Evolutionary conservation across 805 yeast genomes (phyloP).

Genomic region (Candida ficus): DNA sequence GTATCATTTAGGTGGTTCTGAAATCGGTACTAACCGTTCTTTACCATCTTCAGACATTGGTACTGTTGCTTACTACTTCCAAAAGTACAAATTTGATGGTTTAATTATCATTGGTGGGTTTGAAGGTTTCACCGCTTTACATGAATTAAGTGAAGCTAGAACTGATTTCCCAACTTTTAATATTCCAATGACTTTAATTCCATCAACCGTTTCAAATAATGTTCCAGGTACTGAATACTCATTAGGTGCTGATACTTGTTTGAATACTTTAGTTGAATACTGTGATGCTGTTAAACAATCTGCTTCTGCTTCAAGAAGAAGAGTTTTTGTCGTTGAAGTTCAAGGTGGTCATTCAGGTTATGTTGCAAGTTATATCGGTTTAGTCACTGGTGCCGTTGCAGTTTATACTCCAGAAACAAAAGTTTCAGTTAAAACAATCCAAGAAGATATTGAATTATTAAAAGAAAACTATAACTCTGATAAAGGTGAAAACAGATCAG

Average conservation of each 20-base stretch:
- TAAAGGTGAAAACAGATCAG: constrained; percentile 75
- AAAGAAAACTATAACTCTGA: constrained; percentile 66
- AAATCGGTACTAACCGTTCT: constrained; percentile 91
- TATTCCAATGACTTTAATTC: constrained; percentile 90
- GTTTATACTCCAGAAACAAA: constrained; percentile 88
- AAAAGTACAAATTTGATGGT: constrained; percentile 84
- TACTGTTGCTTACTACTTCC: constrained; percentile 87
- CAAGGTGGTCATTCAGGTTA: constrained; percentile 98
- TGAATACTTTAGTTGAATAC: constrained; percentile 84
- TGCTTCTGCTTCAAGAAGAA: constrained; percentile 89
- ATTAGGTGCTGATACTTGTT: constrained; percentile 91
- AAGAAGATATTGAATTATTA: constrained; percentile 69
- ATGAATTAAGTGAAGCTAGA: constrained; percentile 77
- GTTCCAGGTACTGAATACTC: constrained; percentile 99
- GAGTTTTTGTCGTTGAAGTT: constrained; percentile 95
- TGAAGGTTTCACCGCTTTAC: constrained; percentile 87
- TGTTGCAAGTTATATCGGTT: constrained; percentile 79
- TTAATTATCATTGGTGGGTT: constrained; percentile 91
- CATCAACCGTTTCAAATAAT: constrained; percentile 94
- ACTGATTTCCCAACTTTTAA: constrained; percentile 80
- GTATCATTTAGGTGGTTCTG: constrained; percentile 91
- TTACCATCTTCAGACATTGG: constrained; percentile 82
- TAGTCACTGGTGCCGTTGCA: constrained; percentile 88
- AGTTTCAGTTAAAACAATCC: constrained; percentile 59
- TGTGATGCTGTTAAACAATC: constrained; percentile 94